Evolutionary conservation across 2,329 filamentous ascomycete species (phyloP).

Genomic region (Ampelomyces quisqualis): DNA sequence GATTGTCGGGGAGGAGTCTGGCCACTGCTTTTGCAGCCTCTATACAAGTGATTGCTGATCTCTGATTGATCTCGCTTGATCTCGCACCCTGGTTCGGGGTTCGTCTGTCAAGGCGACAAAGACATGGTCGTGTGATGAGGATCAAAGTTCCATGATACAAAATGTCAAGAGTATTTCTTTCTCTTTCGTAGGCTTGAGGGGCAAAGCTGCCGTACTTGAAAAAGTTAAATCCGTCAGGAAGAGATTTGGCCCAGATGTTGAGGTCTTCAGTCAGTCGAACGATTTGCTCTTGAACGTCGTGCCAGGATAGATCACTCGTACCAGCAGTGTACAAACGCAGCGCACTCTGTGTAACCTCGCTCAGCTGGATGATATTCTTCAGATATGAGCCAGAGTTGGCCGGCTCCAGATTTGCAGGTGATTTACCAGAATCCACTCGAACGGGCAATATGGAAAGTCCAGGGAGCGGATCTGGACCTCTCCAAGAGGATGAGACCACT

Average conservation of each 20-base stretch:
- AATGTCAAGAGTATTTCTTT: conserved; percentile 22
- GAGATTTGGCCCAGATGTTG: conserved; percentile 34
- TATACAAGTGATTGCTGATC: conserved; percentile 37
- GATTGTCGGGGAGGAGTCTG: conserved; percentile 35
- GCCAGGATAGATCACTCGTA: conserved; percentile 37
- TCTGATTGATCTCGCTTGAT: conserved; percentile 37
- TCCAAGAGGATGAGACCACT: no score
- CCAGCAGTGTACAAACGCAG: conserved; percentile 39
- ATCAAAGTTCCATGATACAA: conserved; percentile 32
- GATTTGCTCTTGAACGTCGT: conserved; percentile 36
- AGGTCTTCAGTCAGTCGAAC: conserved; percentile 29
- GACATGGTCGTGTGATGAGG: conserved; percentile 43
- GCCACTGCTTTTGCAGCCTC: conserved; percentile 37
- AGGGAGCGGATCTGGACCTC: no score
- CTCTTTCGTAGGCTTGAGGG: conserved; percentile 6
- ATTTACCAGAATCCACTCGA: background rate
- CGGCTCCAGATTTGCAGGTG: conserved; percentile 2
- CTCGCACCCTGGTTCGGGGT: conserved; percentile 32
- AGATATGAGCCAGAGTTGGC: conserved; percentile 27
- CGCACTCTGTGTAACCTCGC: conserved; percentile 32
- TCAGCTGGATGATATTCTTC: conserved; percentile 21
- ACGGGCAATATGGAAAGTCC: background rate
- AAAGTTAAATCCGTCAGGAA: conserved; percentile 29
- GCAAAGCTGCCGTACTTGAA: conserved; percentile 1
- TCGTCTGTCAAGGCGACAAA: conserved; percentile 39